phyloP scores from a whole-genome alignment of 371 early-diverging fungal genomes.

The Saksenaea vasiformis region DNA sequence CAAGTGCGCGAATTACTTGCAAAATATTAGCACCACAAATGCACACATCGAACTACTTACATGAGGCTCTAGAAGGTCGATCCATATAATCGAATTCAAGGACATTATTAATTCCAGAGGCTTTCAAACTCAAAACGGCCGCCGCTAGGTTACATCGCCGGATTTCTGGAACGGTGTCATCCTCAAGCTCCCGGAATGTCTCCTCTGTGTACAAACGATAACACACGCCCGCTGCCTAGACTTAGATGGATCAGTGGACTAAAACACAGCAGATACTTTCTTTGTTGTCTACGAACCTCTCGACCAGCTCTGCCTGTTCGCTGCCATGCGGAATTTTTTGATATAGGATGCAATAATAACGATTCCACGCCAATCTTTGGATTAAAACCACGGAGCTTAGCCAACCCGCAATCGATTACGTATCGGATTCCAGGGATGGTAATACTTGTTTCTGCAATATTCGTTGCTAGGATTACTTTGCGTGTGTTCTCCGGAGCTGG shows the following conservation, averaged over 20 bases:
- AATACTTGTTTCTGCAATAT: slow-evolving; percentile 98
- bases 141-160: slow-evolving; percentile 86
- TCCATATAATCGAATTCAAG: slow-evolving; percentile 95
- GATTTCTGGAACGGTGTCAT: slow-evolving; percentile 95
- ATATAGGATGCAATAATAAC: slow-evolving; percentile 84
- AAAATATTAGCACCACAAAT: no score
- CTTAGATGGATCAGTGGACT: neutral
- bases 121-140: slow-evolving; percentile 86
- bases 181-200: slow-evolving; percentile 77
- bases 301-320: slow-evolving; percentile 97
- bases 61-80: slow-evolving; percentile 73
- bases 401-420: slow-evolving; percentile 97
- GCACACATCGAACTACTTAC: slow-evolving; percentile 28
- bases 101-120: slow-evolving; percentile 88
- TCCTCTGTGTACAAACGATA: slow-evolving; percentile 95
- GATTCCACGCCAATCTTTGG: slow-evolving; percentile 93
- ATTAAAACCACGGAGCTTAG: slow-evolving; percentile 97
- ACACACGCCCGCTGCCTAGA: slow-evolving; percentile 53
- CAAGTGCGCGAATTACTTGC: slow-evolving; percentile 77
- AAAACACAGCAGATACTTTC: neutral
- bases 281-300: slow-evolving; percentile 50
- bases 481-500: slow-evolving; percentile 84
- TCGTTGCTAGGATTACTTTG: slow-evolving; percentile 95
- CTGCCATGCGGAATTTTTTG: slow-evolving; percentile 95
- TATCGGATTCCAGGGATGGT: slow-evolving; percentile 98